Percentiles rank a stretch among this genome's conserved stretches.
Evolutionary conservation across 495 filamentous ascomycete species (phyloP).

Genomic region (Penicillium angulare): DNA sequence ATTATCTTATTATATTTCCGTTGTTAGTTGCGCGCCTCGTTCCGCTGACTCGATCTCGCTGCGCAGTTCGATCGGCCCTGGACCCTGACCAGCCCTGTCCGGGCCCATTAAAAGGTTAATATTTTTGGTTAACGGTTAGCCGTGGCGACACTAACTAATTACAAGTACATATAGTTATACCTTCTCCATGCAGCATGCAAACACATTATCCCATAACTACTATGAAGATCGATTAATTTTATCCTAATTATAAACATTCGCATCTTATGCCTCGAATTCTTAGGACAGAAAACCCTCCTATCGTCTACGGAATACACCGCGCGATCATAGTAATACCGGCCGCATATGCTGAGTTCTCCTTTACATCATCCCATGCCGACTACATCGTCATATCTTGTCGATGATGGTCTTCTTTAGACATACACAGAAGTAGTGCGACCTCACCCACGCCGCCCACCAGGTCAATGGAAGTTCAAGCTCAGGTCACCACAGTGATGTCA

Average conservation of each 20-base stretch:
- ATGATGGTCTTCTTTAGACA: not conserved
- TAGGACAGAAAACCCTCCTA: too few relatives aligned
- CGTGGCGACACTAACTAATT: not conserved
- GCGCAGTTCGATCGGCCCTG: constrained; percentile 3
- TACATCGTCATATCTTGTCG: not conserved
- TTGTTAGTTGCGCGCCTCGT: too few relatives aligned
- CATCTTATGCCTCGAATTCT: too few relatives aligned
- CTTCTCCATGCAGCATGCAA: too few relatives aligned
- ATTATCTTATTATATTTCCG: too few relatives aligned
- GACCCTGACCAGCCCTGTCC: constrained; percentile 11
- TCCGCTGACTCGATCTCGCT: not conserved
- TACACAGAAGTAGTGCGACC: constrained; percentile 13
- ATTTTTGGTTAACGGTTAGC: not conserved
- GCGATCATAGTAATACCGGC: too few relatives aligned
- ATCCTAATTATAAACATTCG: too few relatives aligned
- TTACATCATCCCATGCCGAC: not conserved
- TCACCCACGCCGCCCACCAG: constrained; percentile 16
- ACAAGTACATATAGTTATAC: too few relatives aligned
- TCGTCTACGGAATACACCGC: too few relatives aligned
- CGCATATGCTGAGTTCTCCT: not conserved
- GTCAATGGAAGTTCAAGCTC: constrained; percentile 20
- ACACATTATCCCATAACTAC: too few relatives aligned
- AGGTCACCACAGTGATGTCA: constrained; percentile 13
- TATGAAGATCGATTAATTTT: too few relatives aligned
- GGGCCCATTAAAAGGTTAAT: constrained; percentile 3